Base-by-base conservation (phyloP, 2,329 filamentous ascomycete species). In the Arthroderma sp. region DNA sequence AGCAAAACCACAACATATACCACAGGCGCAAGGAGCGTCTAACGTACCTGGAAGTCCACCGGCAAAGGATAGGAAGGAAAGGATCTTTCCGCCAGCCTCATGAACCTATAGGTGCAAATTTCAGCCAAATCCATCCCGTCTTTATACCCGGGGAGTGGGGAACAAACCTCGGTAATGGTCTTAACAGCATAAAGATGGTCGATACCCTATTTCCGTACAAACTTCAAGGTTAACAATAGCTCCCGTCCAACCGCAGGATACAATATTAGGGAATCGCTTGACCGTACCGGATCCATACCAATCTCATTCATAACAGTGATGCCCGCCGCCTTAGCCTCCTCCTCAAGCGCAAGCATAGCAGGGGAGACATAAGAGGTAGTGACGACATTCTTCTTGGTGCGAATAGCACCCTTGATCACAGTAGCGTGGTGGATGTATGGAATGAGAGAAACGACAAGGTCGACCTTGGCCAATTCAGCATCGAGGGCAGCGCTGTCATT, bases 241-340 rank as follows among this genome's bases (percentile, higher is more conserved):
- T 22, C 15, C 3, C 15, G 3, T 22, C 40, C 43, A 36, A 46
- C 5, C 27, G 27, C 22, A n/a, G 3, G 8, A 4, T 30, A 29
- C 8, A 5, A 31, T 38, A 29, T 37, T 1, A 22, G 15, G 15
- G 15, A 22, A 22, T 22, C 15, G 2, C 27, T 33, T 11, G 15
- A 42, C 52, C 56, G 15, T 47, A 60, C 58, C 34, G 60, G 61
- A 50, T 69, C 66, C 48, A 83, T 60, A 50, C 86, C 86, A 60
- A 94, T 93, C 75, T 96, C 89, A 69, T 96, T 95, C 83, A 95
- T 88, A 61, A 95, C 88, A 7, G 86, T 94, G 61, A 95, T 95
- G 49, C 87, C 88, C 11, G 89, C 89, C 51, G 82, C 83, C 74
- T 94, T 94, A 63, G 76, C 79, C 56, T 82, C 71, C 56, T 80